Base-by-base conservation (phyloP, 495 filamentous ascomycete species). In the Lophiotrema nucula region DNA sequence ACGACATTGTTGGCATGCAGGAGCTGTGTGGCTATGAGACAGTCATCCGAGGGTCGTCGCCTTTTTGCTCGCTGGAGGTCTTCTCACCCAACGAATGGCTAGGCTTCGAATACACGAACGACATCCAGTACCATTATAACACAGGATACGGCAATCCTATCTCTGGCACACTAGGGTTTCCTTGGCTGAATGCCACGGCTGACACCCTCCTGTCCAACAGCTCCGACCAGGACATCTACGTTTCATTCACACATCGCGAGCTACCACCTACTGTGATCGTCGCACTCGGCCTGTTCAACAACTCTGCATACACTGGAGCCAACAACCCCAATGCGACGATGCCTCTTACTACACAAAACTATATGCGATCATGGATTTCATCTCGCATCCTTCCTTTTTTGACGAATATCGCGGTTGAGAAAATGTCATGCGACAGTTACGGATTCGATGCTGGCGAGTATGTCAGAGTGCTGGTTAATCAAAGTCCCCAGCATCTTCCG, bases 211-310 rank as follows among this genome's bases (percentile, higher is more conserved):
- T 73, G 28, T 59, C 53, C 15, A 64, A 70, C 13, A 49, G 56
- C 3, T 46, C 49, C 16, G 47, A 57, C 15, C 70, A 79, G 58
- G 76, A 78, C 50, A 55, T 79, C 19, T 78, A 74, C 46, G 67
- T 75, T 22, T 77, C 74, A 48, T 80, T 78, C 67, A 80, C 76
- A 0, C 77, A 80, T 60, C 74, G 77, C 8, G 76, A 80, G 63
- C 57, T 78, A 8, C 75, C 74, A 23, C 76, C 76, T 10, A 73
- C 72, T 37, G 75, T 79, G 6, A 62, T 75, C 4, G 75, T 78
- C 0, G 75, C 76, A 23, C 66, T 80, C 63, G 77, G 77, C 10
- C 62, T 80, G 4, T 78, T 78, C 69, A 78, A 80, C 64, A 78
- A 78, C 49, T 75, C 74, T 16, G 75, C 60, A 1, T 74, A 70